These are phyloP conservation scores for Inga laurina DNA, from an alignment of 306 rosid genomes.

Conservation along the genomic window DNA sequence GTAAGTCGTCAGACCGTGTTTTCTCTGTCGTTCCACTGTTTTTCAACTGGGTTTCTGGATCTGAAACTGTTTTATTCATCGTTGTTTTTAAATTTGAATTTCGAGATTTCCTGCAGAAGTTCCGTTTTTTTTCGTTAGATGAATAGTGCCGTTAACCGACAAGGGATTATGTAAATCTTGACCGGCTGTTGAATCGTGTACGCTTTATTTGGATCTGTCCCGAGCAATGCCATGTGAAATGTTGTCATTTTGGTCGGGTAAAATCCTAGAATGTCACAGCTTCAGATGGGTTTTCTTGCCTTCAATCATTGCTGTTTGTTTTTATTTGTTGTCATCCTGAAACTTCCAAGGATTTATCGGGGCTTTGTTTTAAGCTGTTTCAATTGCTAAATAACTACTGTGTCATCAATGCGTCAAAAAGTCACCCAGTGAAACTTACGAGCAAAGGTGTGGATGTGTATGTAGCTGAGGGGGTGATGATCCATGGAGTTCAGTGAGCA, in stretches of 20 bases:
- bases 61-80: conserved; percentile 31
- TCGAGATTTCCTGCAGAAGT: conserved; percentile 32
- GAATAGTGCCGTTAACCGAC: neutral
- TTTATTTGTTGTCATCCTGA: conserved; percentile 7
- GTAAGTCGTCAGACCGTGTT: conserved; percentile 32
- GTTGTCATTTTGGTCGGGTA: neutral
- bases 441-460: conserved; percentile 26
- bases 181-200: neutral
- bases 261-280: neutral
- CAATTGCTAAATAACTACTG: neutral
- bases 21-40: neutral
- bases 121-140: conserved; percentile 21
- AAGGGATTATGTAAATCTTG: neutral
- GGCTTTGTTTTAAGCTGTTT: conserved; percentile 22
- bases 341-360: neutral
- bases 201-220: conserved; percentile 28
- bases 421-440: conserved; percentile 38
- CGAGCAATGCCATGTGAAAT: conserved; percentile 18
- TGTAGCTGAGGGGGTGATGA: conserved; percentile 24
- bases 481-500: conserved; percentile 53
- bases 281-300: neutral
- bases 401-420: conserved; percentile 6
- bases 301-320: neutral
- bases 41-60: conserved; percentile 34
- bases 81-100: conserved; percentile 2